Evolutionary conservation across 2,329 filamentous ascomycete genomes (phyloP).

Genomic region (Camillea tinctor): DNA sequence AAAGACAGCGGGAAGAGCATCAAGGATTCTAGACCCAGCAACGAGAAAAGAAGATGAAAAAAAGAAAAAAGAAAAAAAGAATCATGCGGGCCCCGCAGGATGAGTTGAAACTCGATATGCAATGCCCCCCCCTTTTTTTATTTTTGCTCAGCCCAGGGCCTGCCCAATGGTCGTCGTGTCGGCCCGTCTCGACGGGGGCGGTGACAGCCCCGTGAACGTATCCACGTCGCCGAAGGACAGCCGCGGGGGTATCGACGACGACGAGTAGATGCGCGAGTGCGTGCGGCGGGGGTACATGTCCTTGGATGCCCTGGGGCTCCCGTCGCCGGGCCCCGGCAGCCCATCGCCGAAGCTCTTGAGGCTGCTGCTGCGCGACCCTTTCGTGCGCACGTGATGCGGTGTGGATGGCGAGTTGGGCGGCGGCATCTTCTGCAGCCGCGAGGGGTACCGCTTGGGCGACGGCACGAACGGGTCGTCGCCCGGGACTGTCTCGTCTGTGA

Average conservation of each 20-base stretch:
- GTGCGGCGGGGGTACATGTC: conserved; percentile 26
- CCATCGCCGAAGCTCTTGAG: conserved; percentile 41
- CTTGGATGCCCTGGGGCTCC: conserved; percentile 36
- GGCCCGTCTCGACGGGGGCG: conserved; percentile 44
- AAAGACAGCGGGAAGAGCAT: too few species aligned
- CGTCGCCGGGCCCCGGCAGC: conserved; percentile 37
- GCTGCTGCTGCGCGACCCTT: conserved; percentile 48
- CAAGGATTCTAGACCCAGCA: too few species aligned
- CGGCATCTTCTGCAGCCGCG: conserved; percentile 50
- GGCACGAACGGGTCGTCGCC: conserved; percentile 60
- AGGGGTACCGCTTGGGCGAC: conserved; percentile 50
- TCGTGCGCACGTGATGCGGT: conserved; percentile 35
- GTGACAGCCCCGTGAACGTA: conserved; percentile 45
- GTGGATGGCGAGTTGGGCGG: conserved; percentile 34
- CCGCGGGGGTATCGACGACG: conserved; percentile 42
- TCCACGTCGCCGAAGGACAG: conserved; percentile 47
- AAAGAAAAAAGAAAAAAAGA: background rate
- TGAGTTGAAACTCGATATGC: too few species aligned
- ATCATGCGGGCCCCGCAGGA: too few species aligned
- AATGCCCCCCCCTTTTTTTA: too few species aligned
- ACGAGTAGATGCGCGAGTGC: conserved; percentile 44
- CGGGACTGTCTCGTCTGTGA: conserved; percentile 61
- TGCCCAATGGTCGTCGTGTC: conserved; percentile 47
- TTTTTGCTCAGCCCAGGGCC: conserved; percentile 48
- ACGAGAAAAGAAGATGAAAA: background rate